These are phyloP conservation scores for Mycena latifolia DNA, from an alignment of 768 basidiomycete species.

Conservation along the genomic window DNA sequence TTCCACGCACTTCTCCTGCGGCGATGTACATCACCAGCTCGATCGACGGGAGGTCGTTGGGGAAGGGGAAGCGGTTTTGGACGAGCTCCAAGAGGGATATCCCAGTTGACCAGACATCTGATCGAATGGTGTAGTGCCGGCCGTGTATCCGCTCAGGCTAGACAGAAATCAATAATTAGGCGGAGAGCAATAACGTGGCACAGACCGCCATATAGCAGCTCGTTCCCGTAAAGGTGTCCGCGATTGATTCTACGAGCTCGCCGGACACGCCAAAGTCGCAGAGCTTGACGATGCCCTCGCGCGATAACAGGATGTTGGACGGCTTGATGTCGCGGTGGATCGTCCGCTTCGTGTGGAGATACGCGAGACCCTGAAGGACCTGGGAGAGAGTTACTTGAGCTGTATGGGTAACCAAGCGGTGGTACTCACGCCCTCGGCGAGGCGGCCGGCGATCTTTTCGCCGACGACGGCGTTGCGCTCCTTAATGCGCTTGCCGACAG, in stretches of 20 bases:
- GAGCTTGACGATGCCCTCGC: conserved; percentile 91
- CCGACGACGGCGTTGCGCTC: conserved; percentile 83
- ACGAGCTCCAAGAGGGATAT: conserved; percentile 95
- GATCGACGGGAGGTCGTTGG: conserved; percentile 91
- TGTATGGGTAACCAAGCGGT: no score
- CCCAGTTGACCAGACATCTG: conserved; percentile 98
- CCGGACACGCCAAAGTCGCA: conserved; percentile 99
- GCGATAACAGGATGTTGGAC: conserved; percentile 91
- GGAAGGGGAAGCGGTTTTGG: conserved; percentile 95
- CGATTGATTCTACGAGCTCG: conserved; percentile 90
- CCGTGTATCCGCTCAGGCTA: conserved; percentile 96
- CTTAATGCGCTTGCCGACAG: conserved; percentile 87
- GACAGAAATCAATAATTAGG: no score
- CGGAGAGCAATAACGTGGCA: conserved; percentile 15
- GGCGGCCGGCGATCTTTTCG: conserved; percentile 90
- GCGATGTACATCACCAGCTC: conserved; percentile 95
- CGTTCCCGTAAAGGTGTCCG: conserved; percentile 97
- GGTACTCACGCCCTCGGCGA: conserved; percentile 96
- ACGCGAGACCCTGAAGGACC: conserved; percentile 93
- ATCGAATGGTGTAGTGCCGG: conserved; percentile 91
- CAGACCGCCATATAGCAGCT: conserved; percentile 98
- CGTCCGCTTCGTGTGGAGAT: conserved; percentile 90
- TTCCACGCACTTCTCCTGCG: conserved; percentile 71
- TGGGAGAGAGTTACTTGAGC: no score
- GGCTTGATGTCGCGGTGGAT: conserved; percentile 98